Conservation (phyloP, 2,329 filamentous ascomycete genomes). For the Microdochium nivale region DNA sequence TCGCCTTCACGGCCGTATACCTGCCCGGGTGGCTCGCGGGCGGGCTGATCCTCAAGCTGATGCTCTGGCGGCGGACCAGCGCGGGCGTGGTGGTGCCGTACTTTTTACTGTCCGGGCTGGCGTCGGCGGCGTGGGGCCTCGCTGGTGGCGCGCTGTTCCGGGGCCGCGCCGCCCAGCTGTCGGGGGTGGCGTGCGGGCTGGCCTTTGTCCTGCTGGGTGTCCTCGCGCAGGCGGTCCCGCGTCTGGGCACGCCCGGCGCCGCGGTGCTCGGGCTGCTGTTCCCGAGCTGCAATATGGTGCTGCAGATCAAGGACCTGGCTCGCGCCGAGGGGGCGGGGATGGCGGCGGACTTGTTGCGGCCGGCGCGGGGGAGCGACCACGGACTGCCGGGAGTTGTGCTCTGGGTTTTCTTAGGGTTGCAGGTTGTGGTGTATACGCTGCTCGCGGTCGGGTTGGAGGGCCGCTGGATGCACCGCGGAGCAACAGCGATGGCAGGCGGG, state of each 20-base stretch:
- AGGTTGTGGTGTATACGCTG: slow-evolving; percentile 70
- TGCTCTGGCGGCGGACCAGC: slow-evolving; percentile 56
- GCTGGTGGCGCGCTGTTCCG: slow-evolving; percentile 77
- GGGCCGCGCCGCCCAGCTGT: slow-evolving; percentile 79
- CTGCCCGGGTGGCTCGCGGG: slow-evolving; percentile 76
- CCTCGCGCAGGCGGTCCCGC: slow-evolving; percentile 65
- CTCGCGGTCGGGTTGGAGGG: slow-evolving; percentile 69
- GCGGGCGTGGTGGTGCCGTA: slow-evolving; percentile 61
- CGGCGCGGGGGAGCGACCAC: slow-evolving; percentile 59
- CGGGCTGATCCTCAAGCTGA: slow-evolving; percentile 51
- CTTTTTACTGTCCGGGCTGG: slow-evolving; percentile 66
- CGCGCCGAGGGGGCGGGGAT: slow-evolving; percentile 60
- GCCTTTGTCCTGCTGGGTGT: slow-evolving; percentile 69
- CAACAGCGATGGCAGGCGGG: slow-evolving; percentile 50
- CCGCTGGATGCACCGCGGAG: slow-evolving; percentile 66
- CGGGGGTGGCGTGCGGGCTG: slow-evolving; percentile 71
- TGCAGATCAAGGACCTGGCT: slow-evolving; percentile 69
- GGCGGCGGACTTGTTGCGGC: slow-evolving; percentile 51
- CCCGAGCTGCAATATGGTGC: slow-evolving; percentile 80
- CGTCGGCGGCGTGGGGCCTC: slow-evolving; percentile 72
- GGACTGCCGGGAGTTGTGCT: slow-evolving; percentile 64
- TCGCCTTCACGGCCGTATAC: slow-evolving; percentile 74
- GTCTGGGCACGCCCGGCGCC: slow-evolving; percentile 54
- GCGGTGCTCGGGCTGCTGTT: slow-evolving; percentile 68
- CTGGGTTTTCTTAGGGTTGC: slow-evolving; percentile 68